These are phyloP conservation scores for Chlorella vulgaris DNA, from an alignment of 139 green algal genomes.

Conservation along the genomic window DNA sequence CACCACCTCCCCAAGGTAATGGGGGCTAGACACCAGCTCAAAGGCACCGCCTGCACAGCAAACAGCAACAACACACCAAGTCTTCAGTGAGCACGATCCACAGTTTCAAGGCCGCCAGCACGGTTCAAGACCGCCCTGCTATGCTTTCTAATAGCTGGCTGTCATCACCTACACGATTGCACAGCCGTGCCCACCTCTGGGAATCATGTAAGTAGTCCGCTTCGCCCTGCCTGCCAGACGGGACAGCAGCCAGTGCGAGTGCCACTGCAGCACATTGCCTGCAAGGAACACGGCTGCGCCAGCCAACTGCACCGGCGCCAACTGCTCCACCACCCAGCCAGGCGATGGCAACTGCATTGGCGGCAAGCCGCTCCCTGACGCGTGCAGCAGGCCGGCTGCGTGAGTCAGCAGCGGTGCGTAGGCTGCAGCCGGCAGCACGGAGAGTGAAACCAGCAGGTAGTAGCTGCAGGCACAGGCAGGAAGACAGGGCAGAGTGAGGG, in stretches of 20 bases:
- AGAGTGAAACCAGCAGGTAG: conserved; percentile 70
- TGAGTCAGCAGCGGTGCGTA: conserved; percentile 1
- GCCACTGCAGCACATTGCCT: conserved; percentile 61
- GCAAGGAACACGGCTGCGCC: conserved; percentile 53
- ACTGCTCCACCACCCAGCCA: neutral
- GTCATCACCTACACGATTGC: neutral
- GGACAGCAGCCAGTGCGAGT: conserved; percentile 59
- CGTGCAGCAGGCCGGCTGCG: neutral
- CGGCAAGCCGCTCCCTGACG: neutral
- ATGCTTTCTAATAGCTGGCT: too few relatives aligned
- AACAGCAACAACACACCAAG: neutral
- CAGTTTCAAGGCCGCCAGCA: neutral
- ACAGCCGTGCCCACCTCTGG: conserved; percentile 16
- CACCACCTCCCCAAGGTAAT: conserved; percentile 85
- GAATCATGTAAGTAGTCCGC: conserved; percentile 39
- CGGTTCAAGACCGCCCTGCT: too few relatives aligned
- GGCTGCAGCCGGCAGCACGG: conserved; percentile 50
- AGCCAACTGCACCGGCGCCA: conserved; percentile 7
- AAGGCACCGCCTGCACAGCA: conserved; percentile 64
- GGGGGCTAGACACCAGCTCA: conserved; percentile 78
- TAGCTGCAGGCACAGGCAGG: conserved; percentile 53
- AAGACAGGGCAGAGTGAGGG: neutral
- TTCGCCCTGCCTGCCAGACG: conserved; percentile 26
- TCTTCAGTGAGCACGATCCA: neutral
- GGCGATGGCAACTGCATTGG: neutral